A percentile compares a stretch with the other conserved stretches of the same genome.
phyloP scores from a whole-genome alignment of 1,139 yeast species.

The Nakaseomyces bracarensis region DNA sequence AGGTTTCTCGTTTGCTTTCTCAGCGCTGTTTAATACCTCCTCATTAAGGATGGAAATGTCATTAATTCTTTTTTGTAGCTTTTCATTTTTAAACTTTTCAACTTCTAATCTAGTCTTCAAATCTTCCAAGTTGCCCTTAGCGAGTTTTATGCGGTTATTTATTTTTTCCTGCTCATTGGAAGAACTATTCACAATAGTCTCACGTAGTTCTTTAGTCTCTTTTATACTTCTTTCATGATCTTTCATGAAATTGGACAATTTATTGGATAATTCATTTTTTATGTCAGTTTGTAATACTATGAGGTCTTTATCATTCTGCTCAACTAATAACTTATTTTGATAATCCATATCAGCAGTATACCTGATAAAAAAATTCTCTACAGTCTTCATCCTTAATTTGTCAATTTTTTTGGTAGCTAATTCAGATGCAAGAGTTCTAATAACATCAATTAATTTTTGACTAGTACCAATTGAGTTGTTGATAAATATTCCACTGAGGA shows the following conservation, averaged over 20 bases:
- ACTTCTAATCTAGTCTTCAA: slow-evolving; percentile 24
- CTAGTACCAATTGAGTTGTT: slow-evolving; percentile 51
- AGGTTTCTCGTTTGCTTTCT: not conserved
- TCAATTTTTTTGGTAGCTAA: slow-evolving; percentile 39
- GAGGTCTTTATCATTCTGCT: slow-evolving; percentile 16
- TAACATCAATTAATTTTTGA: slow-evolving; percentile 42
- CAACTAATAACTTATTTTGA: slow-evolving; percentile 15
- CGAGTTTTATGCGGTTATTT: slow-evolving; percentile 17
- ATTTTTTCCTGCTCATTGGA: slow-evolving; percentile 16
- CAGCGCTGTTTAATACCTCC: not conserved
- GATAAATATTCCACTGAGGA: slow-evolving; percentile 51
- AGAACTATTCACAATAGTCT: slow-evolving; percentile 12
- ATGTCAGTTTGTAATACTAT: slow-evolving; percentile 15
- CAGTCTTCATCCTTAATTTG: slow-evolving; percentile 36
- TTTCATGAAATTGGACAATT: slow-evolving; percentile 15
- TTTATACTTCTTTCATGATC: slow-evolving; percentile 17
- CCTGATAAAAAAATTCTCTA: slow-evolving; percentile 31
- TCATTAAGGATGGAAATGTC: not conserved
- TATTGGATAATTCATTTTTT: slow-evolving; percentile 14
- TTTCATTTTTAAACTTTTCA: slow-evolving; percentile 21
- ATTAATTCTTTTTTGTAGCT: slow-evolving; percentile 9
- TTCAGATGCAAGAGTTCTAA: slow-evolving; percentile 38
- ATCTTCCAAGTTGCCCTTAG: slow-evolving; percentile 24
- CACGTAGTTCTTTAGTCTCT: slow-evolving; percentile 22
- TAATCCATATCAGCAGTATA: slow-evolving; percentile 18